These are phyloP conservation scores for Apiospora marii DNA, from an alignment of 2,329 filamentous ascomycete genomes.

Conservation along the genomic window DNA sequence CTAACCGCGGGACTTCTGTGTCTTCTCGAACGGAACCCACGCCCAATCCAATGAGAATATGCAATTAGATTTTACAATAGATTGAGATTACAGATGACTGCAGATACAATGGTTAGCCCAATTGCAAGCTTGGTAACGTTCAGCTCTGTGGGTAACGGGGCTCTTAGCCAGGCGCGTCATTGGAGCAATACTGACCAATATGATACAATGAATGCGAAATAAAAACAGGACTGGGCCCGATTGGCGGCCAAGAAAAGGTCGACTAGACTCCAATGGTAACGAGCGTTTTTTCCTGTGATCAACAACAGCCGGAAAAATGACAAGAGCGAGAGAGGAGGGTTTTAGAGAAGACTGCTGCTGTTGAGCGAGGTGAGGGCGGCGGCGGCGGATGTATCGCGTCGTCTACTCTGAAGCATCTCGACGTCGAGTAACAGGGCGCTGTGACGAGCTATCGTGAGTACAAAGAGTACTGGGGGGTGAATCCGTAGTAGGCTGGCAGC, in stretches of 20 bases:
- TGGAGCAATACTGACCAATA: constrained; percentile 51
- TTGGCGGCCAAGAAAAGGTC: not conserved
- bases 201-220: constrained; percentile 45
- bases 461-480: not conserved
- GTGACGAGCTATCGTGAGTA: constrained; percentile 29
- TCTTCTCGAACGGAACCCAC: not conserved
- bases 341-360: constrained; percentile 32
- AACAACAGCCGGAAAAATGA: constrained; percentile 32
- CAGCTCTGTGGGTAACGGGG: constrained; percentile 22
- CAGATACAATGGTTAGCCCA: constrained; percentile 18
- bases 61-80: constrained; percentile 39
- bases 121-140: constrained; percentile 11
- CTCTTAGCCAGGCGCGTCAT: constrained; percentile 29
- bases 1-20: not conserved
- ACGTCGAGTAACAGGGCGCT: constrained; percentile 35
- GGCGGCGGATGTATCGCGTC: constrained; percentile 35
- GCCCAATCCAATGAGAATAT: constrained; percentile 31
- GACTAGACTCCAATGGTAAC: not conserved
- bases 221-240: constrained; percentile 32
- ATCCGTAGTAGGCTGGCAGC: constrained; percentile 29
- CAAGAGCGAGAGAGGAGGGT: constrained; percentile 31
- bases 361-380: constrained; percentile 31
- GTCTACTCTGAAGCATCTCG: constrained; percentile 45
- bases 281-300: not conserved
- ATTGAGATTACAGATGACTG: constrained; percentile 43